These are phyloP conservation scores for Coemansia sp. DNA, from an alignment of 192 early-diverging fungal species.

Conservation along the genomic window DNA sequence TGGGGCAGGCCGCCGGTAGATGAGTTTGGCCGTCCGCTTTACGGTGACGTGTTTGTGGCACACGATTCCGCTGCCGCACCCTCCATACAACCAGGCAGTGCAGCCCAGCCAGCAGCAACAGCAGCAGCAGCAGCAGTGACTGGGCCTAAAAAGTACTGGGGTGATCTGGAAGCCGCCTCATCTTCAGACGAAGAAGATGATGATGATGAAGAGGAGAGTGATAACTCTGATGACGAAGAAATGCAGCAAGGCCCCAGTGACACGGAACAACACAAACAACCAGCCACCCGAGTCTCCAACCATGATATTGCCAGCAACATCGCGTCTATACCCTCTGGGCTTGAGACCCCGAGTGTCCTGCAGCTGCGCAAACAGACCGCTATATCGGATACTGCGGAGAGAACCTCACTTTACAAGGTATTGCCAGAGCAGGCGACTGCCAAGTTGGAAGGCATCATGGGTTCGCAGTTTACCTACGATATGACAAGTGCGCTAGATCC, in stretches of 20 bases:
- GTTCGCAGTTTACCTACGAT: conserved; percentile 89
- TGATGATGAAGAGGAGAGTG: conserved; percentile 54
- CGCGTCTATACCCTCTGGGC: conserved; percentile 59
- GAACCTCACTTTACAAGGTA: conserved; percentile 83
- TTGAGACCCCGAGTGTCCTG: conserved; percentile 88
- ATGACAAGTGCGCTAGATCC: conserved; percentile 57
- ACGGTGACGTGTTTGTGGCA: conserved; percentile 92
- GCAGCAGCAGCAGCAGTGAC: background rate
- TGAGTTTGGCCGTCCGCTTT: conserved; percentile 87
- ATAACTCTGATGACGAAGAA: conserved; percentile 48
- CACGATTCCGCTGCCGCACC: conserved; percentile 8
- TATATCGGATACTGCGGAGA: conserved; percentile 29
- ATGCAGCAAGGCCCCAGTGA: background rate
- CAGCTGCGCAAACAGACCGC: conserved; percentile 82
- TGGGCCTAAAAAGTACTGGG: conserved; percentile 70
- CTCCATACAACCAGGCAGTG: background rate
- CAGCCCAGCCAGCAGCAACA: conserved; percentile 41
- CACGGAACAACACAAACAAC: background rate
- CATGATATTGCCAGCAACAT: conserved; percentile 68
- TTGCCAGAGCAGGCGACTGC: conserved; percentile 71
- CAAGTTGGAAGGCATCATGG: conserved; percentile 85
- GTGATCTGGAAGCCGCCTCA: conserved; percentile 81
- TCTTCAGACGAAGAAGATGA: conserved; percentile 64
- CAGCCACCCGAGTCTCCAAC: conserved; percentile 30
- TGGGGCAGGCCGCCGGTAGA: conserved; percentile 88